Conservation (phyloP, 495 filamentous ascomycete genomes). For the Lophium mytilinum region DNA sequence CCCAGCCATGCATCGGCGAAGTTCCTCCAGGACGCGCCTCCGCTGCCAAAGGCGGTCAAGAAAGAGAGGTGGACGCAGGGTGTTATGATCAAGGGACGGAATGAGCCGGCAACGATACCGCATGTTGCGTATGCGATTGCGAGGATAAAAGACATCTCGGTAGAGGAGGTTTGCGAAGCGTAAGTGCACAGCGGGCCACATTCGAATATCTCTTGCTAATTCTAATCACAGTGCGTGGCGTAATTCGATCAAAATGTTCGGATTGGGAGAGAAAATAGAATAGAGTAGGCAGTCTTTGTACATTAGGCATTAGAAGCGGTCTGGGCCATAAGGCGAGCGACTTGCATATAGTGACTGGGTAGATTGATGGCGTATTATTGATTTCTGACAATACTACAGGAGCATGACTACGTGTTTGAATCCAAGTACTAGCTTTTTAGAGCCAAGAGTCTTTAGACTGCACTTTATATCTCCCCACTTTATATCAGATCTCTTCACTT, state of each 20-base stretch:
- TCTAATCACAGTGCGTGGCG: conserved; percentile 12
- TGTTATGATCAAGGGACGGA: conserved; percentile 79
- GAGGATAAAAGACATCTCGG: conserved; percentile 64
- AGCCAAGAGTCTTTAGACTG: too few species aligned
- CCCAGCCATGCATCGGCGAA: conserved; percentile 55
- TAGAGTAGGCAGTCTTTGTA: neutral
- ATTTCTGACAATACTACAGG: too few species aligned
- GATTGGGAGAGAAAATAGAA: conserved; percentile 15
- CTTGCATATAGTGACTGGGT: too few species aligned
- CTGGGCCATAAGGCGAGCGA: too few species aligned
- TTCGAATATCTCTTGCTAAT: neutral
- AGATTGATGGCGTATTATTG: too few species aligned
- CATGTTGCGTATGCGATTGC: conserved; percentile 84
- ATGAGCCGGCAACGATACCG: conserved; percentile 78
- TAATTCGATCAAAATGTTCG: conserved; percentile 26
- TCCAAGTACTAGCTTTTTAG: too few species aligned
- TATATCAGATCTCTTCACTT: too few species aligned
- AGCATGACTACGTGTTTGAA: too few species aligned
- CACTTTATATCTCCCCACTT: too few species aligned
- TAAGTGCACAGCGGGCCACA: conserved; percentile 32
- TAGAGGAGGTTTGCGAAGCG: conserved; percentile 80
- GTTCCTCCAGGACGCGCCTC: conserved; percentile 39
- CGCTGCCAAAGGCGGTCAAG: conserved; percentile 53
- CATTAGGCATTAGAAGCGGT: too few species aligned
- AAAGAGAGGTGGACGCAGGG: conserved; percentile 89